Conservation (phyloP, 129 eudicot species). For the Solidago caesia region DNA sequence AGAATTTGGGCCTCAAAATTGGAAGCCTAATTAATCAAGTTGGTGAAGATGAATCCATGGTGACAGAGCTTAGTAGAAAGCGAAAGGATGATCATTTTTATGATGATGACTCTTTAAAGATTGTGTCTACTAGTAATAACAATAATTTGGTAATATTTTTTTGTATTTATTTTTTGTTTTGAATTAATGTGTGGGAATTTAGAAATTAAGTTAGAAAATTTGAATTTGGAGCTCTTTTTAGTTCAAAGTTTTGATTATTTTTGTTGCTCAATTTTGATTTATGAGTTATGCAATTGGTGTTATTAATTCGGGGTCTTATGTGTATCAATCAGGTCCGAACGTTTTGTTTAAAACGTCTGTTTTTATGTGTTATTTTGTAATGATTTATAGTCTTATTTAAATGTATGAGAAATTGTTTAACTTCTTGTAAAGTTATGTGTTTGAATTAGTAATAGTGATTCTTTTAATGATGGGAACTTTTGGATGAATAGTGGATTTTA, state of each 20-base stretch:
- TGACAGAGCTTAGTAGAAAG: conserved; percentile 62
- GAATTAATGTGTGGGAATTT: neutral
- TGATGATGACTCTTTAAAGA: conserved; percentile 56
- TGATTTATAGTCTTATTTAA: neutral
- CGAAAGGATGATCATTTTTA: conserved; percentile 50
- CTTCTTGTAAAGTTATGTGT: neutral
- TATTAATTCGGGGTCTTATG: neutral
- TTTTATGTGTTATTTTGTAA: neutral
- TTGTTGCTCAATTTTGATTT: conserved; percentile 9
- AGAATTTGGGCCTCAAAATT: conserved; percentile 53
- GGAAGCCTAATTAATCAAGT: conserved; percentile 31
- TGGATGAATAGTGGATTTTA: neutral
- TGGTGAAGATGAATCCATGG: conserved; percentile 64
- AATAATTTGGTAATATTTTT: conserved; percentile 53
- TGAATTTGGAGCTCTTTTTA: conserved; percentile 8
- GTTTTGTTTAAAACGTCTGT: no score
- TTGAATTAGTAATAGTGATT: neutral
- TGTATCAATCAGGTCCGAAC: neutral
- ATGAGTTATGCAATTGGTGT: neutral
- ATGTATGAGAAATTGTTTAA: neutral
- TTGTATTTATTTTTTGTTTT: neutral
- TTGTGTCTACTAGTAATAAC: conserved; percentile 54
- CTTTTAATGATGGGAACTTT: neutral
- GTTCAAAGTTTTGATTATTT: neutral
- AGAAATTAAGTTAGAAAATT: neutral